Evolutionary conservation across 768 basidiomycete species (phyloP).

Genomic region (Panaeolus cyanescens): DNA sequence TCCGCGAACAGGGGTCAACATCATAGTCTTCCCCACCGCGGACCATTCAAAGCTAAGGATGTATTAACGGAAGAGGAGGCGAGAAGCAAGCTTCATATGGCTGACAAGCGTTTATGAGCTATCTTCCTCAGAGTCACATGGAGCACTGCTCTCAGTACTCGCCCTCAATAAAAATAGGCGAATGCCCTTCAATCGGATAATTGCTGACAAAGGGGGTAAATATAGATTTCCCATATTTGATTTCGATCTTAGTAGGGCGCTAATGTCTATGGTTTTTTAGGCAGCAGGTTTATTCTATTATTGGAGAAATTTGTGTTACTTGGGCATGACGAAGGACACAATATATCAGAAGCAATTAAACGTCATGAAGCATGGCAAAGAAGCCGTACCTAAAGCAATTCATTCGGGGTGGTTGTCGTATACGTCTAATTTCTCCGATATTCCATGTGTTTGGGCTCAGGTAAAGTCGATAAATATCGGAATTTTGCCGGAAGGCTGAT

Average conservation of each 20-base stretch:
- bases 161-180: neutral
- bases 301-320: neutral
- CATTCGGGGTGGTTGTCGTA: neutral
- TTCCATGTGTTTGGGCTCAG: neutral
- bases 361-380: neutral
- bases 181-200: neutral
- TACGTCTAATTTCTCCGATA: neutral
- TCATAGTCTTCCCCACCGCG: neutral
- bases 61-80: neutral
- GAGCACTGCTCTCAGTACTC: neutral
- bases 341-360: neutral
- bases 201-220: neutral
- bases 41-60: neutral
- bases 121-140: neutral
- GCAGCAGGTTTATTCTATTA: neutral
- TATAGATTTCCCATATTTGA: neutral
- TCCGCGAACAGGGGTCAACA: neutral
- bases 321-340: neutral
- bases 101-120: neutral
- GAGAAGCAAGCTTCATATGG: neutral
- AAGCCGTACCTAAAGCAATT: neutral
- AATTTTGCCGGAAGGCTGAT: neutral
- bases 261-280: neutral
- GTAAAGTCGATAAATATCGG: constrained; percentile 2
- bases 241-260: neutral